Conservation (phyloP, 352 stramenopile species). For the Pythium pyrilobum region DNA sequence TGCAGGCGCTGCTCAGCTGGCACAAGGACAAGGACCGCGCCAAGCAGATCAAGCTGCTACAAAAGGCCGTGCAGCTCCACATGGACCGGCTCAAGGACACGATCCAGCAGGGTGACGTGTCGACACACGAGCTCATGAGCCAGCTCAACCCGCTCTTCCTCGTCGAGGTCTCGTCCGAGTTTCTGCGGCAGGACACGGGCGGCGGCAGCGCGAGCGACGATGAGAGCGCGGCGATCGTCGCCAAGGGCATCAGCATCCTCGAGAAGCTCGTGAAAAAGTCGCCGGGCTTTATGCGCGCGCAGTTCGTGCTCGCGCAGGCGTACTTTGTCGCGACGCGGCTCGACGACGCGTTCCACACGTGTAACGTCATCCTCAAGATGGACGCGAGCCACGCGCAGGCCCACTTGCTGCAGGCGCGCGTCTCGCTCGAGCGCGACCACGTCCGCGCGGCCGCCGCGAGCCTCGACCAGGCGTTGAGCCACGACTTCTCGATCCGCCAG, state of each 20-base stretch:
- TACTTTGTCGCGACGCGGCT: conserved; percentile 66
- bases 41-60: conserved; percentile 68
- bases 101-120: conserved; percentile 55
- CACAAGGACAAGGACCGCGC: conserved; percentile 61
- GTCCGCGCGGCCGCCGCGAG: conserved; percentile 58
- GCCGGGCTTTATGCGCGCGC: conserved; percentile 77
- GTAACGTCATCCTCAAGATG: conserved; percentile 76
- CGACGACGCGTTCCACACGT: conserved; percentile 78
- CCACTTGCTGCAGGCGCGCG: conserved; percentile 80
- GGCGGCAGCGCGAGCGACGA: conserved; percentile 4
- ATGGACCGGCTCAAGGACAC: conserved; percentile 74
- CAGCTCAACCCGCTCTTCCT: conserved; percentile 87
- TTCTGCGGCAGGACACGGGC: conserved; percentile 42
- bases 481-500: conserved; percentile 86
- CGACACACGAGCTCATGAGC: conserved; percentile 70
- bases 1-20: conserved; percentile 85
- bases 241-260: conserved; percentile 69
- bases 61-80: conserved; percentile 75
- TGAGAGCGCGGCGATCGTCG: conserved; percentile 12
- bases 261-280: conserved; percentile 81
- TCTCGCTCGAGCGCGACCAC: conserved; percentile 77
- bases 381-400: conserved; percentile 64
- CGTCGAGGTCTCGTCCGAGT: conserved; percentile 82
- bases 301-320: conserved; percentile 79
- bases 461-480: conserved; percentile 85